Evolutionary conservation across 75 land plant genomes (phyloP).

Genomic region (Pinus albicaulis): DNA sequence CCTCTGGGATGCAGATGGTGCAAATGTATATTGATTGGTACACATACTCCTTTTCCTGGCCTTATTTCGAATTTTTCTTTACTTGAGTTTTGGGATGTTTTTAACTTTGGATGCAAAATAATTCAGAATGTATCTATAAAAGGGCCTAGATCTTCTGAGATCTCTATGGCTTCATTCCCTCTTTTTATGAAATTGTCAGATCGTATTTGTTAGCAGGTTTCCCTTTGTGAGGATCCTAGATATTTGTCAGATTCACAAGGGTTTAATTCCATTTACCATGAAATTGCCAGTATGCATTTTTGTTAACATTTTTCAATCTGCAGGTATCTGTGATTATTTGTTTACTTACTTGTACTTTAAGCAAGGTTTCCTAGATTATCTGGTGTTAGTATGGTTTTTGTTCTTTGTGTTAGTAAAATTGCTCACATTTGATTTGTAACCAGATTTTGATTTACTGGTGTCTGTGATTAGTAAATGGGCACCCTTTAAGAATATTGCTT

Average conservation of each 20-base stretch:
- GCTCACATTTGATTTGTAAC: background rate
- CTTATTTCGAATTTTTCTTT: too few relatives aligned
- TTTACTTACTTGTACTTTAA: too few relatives aligned
- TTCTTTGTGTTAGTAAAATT: background rate
- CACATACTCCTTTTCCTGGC: too few relatives aligned
- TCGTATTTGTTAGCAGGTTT: background rate
- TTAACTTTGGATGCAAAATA: too few relatives aligned
- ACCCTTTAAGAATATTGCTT: background rate
- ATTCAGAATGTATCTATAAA: too few relatives aligned
- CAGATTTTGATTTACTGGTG: background rate
- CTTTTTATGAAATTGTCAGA: too few relatives aligned
- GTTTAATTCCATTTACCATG: background rate
- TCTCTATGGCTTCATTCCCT: too few relatives aligned
- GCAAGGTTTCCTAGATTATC: too few relatives aligned
- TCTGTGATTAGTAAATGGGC: background rate
- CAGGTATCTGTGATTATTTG: background rate
- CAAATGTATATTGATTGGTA: too few relatives aligned
- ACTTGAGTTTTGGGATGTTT: too few relatives aligned
- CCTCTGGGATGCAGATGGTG: too few relatives aligned
- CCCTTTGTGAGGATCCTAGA: background rate
- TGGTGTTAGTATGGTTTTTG: background rate
- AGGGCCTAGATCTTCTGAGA: too few relatives aligned
- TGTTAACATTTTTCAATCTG: background rate
- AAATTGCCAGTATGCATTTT: background rate
- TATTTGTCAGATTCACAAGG: background rate